phyloP scores from a whole-genome alignment of 306 rosid species.

The Lithocarpus polystachyus region DNA sequence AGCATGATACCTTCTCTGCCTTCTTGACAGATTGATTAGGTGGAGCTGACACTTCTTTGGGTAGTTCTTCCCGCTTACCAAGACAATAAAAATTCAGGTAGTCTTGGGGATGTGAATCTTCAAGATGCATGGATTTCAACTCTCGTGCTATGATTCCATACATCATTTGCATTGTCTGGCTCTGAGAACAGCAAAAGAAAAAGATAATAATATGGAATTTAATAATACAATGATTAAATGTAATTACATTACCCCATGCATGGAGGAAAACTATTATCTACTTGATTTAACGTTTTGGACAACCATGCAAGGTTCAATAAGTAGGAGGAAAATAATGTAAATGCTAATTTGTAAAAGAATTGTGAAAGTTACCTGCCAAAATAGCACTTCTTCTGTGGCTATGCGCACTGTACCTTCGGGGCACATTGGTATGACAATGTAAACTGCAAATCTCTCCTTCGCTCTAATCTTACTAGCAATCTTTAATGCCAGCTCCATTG shows the following conservation, averaged over 20 bases:
- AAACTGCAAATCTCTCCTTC: conserved; percentile 78
- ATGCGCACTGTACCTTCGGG: conserved; percentile 88
- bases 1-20: conserved; percentile 48
- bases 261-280: not conserved
- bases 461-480: conserved; percentile 79
- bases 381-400: conserved; percentile 68
- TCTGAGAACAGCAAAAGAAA: conserved; percentile 40
- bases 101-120: conserved; percentile 59
- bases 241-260: not conserved
- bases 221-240: not conserved
- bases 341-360: not conserved
- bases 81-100: conserved; percentile 87
- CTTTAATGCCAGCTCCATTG: conserved; percentile 90
- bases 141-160: conserved; percentile 60
- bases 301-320: not conserved
- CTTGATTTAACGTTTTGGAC: not conserved
- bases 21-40: conserved; percentile 19
- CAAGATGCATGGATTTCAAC: conserved; percentile 45
- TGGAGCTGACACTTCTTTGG: conserved; percentile 23
- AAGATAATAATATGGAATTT: not conserved
- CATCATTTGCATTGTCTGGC: conserved; percentile 94
- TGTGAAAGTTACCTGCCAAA: conserved; percentile 69
- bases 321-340: not conserved
- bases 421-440: conserved; percentile 92
- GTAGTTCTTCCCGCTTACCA: conserved; percentile 60